Base-by-base conservation (phyloP, 129 eudicot species). In the Escallonia rubra region DNA sequence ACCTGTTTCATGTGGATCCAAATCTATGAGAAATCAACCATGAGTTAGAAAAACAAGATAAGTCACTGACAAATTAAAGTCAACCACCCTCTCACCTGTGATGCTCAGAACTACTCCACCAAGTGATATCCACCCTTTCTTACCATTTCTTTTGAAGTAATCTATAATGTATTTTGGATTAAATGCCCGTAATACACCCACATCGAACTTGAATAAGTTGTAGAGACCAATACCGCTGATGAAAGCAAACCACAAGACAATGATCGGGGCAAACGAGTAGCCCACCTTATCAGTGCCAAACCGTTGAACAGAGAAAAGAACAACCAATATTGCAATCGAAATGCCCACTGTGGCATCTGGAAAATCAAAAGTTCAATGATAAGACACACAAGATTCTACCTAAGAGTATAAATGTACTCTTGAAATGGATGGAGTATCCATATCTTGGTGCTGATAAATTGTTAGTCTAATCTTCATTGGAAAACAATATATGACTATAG, bases 241-340 rank as follows among this genome's bases (percentile, higher is more conserved):
- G 74, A 78, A 67, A 15, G 63, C 6, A 51, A 78, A 78, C 82
- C 82, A 78, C 6, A 72, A 12, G 65, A 63, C 53, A 0, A 78
- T 54, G 2, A 54, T 49, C 10, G 82, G 82, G 43, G 82, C 82
- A 41, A 78, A 78, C 10, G 73, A 41, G 61, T 57, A 71, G 8
- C 82, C 82, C 12, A 78, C 73, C 47, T 71, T 78, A 41, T 78
- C 78, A 0, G 78, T 78, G 13, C 82, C 82, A 41, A 72, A 78
- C 3, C 78, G 70, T 78, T 78, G 78, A n/a, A 78, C 71, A 57
- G 71, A 16, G 59, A 78, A 78, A 5, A 78, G 53, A 10, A 56
- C 4, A 16, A 78, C 41, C 50, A 78, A 63, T 50, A 78, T 78
- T 34, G 70, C 78, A 6, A 78, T 67, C 3, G 82, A 72, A 56